Evolutionary conservation across 2,329 filamentous ascomycete genomes (phyloP), one percentile per base, ranked within the genome.

Genomic region (Meredithiella fracta): DNA sequence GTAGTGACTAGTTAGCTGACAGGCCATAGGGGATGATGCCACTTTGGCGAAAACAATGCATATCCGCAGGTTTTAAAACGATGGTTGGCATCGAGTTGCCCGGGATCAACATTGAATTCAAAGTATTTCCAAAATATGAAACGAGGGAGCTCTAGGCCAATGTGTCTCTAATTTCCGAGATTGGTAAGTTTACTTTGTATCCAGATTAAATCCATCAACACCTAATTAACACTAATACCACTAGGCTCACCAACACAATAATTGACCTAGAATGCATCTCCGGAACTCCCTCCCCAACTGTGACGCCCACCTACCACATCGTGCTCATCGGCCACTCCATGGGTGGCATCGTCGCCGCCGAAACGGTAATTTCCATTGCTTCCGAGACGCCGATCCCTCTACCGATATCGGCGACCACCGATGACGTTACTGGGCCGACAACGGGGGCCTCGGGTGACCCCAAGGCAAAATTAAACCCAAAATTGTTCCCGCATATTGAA

Each of bases 331-430:
- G 90, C 23, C 90, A 96, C 67, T 90, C 85, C 7, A 96, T 85
- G 86, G 86, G 86, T 62, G 92, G 92, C 62, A 96, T 97, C 63
- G 89, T 97, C 50, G 91, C 88, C 9, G 91, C 89, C 34, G 92
- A 97, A 66, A 85, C 88, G 14, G 74, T 91, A 60, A 78, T 96
- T 62, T 77, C 82, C 42, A 77, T 97, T 53, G 71, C 75, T 1
- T 74, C 73, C 6, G 77, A 80, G 55, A 67, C 69, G 59, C 74
- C 76, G 58, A 74, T 80, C 11, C 29, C 29, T 61, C 71, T 73
- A 61, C 71, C 72, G 37, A 69, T 70, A 62, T 70, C 68, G 37
- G 66, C 69, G 54, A 64, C 68, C 29, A 55, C n/a, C 31, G 22
- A 25, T 42, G 50, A 58, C 20, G n/a, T 17, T 3, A 34, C 29